Conservation (phyloP, 768 basidiomycete species). For the Rhizopogon sp. region DNA sequence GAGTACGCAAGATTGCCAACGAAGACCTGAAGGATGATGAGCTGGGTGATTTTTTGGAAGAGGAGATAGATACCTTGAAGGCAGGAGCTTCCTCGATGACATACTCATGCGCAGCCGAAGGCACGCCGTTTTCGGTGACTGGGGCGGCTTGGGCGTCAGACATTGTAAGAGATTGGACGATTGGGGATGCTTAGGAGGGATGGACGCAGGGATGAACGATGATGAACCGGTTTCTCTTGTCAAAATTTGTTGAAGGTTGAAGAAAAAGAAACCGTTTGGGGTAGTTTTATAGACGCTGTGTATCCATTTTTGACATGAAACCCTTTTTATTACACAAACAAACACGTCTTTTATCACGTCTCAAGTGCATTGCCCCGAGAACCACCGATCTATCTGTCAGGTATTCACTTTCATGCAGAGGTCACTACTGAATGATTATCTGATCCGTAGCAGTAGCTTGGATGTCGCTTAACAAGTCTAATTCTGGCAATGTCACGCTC, state of each 20-base stretch:
- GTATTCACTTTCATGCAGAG: too few species aligned
- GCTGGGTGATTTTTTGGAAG: conserved; percentile 9
- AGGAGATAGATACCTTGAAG: conserved; percentile 57
- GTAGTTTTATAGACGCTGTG: conserved; percentile 10
- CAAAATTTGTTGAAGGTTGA: conserved; percentile 74
- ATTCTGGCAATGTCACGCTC: too few species aligned
- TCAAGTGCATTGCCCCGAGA: conserved; percentile 25
- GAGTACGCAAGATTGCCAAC: conserved; percentile 94
- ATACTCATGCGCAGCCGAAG: conserved; percentile 69
- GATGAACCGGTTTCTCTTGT: conserved; percentile 83
- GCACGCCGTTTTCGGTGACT: conserved; percentile 79
- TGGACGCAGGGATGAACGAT: conserved; percentile 51
- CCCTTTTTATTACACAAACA: conserved; percentile 21
- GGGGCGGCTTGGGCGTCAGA: conserved; percentile 88
- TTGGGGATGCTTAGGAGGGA: conserved; percentile 44
- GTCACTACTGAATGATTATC: too few species aligned
- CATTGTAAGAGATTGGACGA: conserved; percentile 64
- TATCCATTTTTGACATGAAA: neutral
- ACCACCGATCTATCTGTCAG: conserved; percentile 36
- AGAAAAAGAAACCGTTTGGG: conserved; percentile 39
- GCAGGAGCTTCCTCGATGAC: conserved; percentile 65
- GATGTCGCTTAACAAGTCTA: too few species aligned
- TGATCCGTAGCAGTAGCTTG: conserved; percentile 1
- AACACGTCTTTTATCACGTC: conserved; percentile 6
- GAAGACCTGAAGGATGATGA: conserved; percentile 54